Evolutionary conservation across 1,284 basidiomycete genomes (phyloP).

Genomic region (Ustilago vetiveriae): DNA sequence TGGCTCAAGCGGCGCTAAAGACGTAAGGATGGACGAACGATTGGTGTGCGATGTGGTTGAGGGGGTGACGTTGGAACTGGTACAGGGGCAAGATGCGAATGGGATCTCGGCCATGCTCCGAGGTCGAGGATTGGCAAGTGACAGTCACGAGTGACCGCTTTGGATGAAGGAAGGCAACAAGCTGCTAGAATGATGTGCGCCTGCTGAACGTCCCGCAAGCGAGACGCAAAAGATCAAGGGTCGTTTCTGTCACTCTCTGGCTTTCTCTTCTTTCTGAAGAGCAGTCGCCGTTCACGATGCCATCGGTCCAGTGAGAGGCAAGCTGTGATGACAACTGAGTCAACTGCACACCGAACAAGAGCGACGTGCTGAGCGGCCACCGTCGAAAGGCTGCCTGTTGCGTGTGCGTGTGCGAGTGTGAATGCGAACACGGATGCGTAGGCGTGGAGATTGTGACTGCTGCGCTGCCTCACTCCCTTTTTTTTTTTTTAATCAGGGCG

Average conservation of each 20-base stretch:
- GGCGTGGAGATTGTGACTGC: neutral
- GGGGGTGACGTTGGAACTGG: neutral
- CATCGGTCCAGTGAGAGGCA: too few species aligned
- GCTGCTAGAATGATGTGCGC: neutral
- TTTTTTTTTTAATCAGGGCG: too few species aligned
- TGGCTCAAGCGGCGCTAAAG: neutral
- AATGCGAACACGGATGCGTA: too few species aligned
- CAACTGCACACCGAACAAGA: neutral
- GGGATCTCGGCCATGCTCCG: slow-evolving; percentile 29
- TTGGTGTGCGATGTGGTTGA: neutral
- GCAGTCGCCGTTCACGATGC: too few species aligned
- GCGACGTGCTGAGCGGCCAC: neutral
- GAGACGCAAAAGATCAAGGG: neutral
- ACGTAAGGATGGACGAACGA: neutral
- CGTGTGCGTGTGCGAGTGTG: too few species aligned
- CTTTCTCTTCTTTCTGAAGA: too few species aligned
- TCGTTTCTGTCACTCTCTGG: too few species aligned
- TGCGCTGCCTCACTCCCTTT: too few species aligned
- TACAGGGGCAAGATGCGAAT: slow-evolving; percentile 2
- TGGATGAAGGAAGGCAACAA: too few species aligned
- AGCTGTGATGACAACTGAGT: too few species aligned
- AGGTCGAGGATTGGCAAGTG: too few species aligned
- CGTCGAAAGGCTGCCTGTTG: neutral
- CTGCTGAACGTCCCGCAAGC: neutral
- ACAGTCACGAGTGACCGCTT: too few species aligned